Evolutionary conservation across 192 early-diverging fungal genomes (phyloP), one percentile per base, ranked within the genome.

Genomic region (Oehlia diaphana): DNA sequence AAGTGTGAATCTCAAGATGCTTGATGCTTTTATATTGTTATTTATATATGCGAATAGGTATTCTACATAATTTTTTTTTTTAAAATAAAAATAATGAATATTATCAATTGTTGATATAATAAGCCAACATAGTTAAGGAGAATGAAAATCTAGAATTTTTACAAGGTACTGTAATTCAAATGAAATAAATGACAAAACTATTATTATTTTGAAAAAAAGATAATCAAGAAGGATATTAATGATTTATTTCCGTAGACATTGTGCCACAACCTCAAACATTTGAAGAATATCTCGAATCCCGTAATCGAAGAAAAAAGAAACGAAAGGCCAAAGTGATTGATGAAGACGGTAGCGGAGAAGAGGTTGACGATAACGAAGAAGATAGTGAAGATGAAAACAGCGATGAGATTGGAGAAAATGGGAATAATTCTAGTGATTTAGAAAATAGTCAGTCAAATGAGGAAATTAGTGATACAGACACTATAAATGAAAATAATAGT

Each of bases 101-200:
- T 23, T 61, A 16, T 14, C 10, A 2, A 47, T 64, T 39, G 2
- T 35, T 71, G 35, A 28, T 49, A 79, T 8, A 10, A 62, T 26
- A 65, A 87, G 85, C 85, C 3, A 66, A 63, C 21, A 53, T 71
- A 21, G 84, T 86, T 66, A 81, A 80, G n/a, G 67, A 82, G 69
- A 66, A 80, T 7, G 81, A 83, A n/a, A 74, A 76, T 44, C 81
- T 83, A 44, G 77, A 81, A 72, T 88, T 84, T 50, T 65, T 83
- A 73, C 76, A 86, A 69, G 39, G 33, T 71, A 75, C 4, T 58
- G 50, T 3, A 58, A 19, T 21, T 42, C 26, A 44, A 10, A 26
- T 42, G 4, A 44, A 16, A 50, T 2, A 47, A 47, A 9, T 2
- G 10, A 47, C 12, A 12, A 47, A 47, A 47, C 2, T 4, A 37